phyloP scores from a whole-genome alignment of 768 basidiomycete genomes.

The Boletus sensibilis region DNA sequence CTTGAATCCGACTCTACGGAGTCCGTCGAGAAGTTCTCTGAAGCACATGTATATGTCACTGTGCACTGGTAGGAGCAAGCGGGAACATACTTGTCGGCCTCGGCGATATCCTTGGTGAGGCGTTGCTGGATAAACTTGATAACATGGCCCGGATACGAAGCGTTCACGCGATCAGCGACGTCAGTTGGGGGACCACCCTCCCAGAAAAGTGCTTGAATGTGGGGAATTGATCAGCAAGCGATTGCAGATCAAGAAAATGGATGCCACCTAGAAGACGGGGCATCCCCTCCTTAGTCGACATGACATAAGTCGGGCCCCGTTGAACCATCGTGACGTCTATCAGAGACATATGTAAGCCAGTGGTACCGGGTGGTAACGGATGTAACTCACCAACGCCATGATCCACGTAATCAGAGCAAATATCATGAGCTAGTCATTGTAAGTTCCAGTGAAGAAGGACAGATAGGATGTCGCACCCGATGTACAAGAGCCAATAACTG shows the following conservation, averaged over 20 bases:
- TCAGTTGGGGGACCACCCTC: conserved; percentile 49
- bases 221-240: not conserved
- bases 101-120: conserved; percentile 43
- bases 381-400: conserved; percentile 43
- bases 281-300: conserved; percentile 44
- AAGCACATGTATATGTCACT: not conserved
- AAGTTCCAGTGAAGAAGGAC: not conserved
- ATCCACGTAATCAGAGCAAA: conserved; percentile 45
- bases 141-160: conserved; percentile 43
- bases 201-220: conserved; percentile 36
- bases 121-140: conserved; percentile 36
- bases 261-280: conserved; percentile 22
- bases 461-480: conserved; percentile 41
- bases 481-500: conserved; percentile 66
- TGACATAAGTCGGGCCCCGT: conserved; percentile 53
- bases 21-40: conserved; percentile 53
- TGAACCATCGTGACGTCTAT: conserved; percentile 50
- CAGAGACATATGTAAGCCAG: not conserved
- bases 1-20: conserved; percentile 58
- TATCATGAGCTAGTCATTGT: conserved; percentile 43
- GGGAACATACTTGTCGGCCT: conserved; percentile 50
- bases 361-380: not conserved
- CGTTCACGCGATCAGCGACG: conserved; percentile 52
- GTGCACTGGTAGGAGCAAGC: not conserved
- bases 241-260: conserved; percentile 14